Conservation (phyloP, 2,329 filamentous ascomycete genomes). For the Trichothecium roseum region DNA sequence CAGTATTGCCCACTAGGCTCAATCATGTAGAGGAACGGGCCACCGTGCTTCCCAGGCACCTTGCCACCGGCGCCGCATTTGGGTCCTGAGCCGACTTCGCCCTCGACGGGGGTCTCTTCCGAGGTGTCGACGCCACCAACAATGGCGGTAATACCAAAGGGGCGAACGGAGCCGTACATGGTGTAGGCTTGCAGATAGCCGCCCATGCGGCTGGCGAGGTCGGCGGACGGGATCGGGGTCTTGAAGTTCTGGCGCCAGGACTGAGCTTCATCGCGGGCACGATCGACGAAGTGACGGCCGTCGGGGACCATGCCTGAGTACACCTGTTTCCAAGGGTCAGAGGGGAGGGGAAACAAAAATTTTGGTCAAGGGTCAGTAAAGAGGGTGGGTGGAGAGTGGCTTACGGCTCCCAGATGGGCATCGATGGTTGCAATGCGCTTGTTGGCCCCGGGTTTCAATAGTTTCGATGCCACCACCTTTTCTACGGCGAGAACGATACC, state of each 20-base stretch:
- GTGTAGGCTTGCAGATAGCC: slow-evolving; percentile 96
- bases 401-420: slow-evolving; percentile 83
- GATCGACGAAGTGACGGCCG: slow-evolving; percentile 86
- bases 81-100: slow-evolving; percentile 78
- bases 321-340: slow-evolving; percentile 43
- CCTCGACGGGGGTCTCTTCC: slow-evolving; percentile 74
- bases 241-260: slow-evolving; percentile 93
- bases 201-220: slow-evolving; percentile 87
- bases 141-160: slow-evolving; percentile 94
- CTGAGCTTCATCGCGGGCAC: slow-evolving; percentile 86
- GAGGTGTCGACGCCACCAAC: slow-evolving; percentile 90
- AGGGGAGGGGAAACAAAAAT: not conserved
- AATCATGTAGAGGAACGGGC: slow-evolving; percentile 96
- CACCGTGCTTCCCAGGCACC: slow-evolving; percentile 64
- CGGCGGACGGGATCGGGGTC: slow-evolving; percentile 77
- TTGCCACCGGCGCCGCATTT: slow-evolving; percentile 75
- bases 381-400: slow-evolving; percentile 22
- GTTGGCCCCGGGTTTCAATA: slow-evolving; percentile 90
- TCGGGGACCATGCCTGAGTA: slow-evolving; percentile 92
- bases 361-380: not conserved
- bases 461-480: slow-evolving; percentile 92
- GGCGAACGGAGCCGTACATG: slow-evolving; percentile 90
- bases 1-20: slow-evolving; percentile 96
- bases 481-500: slow-evolving; percentile 93
- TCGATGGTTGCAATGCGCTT: slow-evolving; percentile 95